Percentiles rank a stretch among this genome's conserved stretches.
Evolutionary conservation across 371 early-diverging fungal species (phyloP).

Genomic region (Basidiobolus meristosporus): DNA sequence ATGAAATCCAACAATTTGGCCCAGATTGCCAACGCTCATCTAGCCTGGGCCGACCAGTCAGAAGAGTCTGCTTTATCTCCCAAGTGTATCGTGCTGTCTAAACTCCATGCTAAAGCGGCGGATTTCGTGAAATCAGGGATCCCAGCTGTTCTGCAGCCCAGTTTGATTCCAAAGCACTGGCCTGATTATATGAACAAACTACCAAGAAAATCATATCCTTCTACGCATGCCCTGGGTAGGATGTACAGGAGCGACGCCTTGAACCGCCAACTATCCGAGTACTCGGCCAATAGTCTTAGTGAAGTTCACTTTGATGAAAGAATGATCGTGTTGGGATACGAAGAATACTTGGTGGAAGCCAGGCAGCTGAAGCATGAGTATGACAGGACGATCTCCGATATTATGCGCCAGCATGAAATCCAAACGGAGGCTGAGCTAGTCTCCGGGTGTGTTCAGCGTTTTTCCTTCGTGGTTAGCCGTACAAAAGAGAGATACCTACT

Average conservation of each 20-base stretch:
- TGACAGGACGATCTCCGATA: constrained; percentile 21
- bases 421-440: constrained; percentile 17
- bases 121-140: no score
- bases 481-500: no score
- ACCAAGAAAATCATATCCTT: constrained; percentile 24
- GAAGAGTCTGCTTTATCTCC: constrained; percentile 22
- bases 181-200: constrained; percentile 73
- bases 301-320: constrained; percentile 25
- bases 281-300: no score
- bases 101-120: constrained; percentile 47
- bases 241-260: constrained; percentile 29
- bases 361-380: constrained; percentile 14
- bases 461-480: no score
- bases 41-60: constrained; percentile 41
- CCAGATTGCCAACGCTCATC: constrained; percentile 53
- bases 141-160: constrained; percentile 18
- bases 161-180: constrained; percentile 21
- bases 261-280: no score
- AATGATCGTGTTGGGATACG: constrained; percentile 25
- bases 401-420: constrained; percentile 51
- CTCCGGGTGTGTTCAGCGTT: constrained; percentile 16
- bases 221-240: constrained; percentile 32
- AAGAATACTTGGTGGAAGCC: constrained; percentile 30
- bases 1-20: constrained; percentile 54
- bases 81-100: constrained; percentile 35